phyloP scores from a whole-genome alignment of 768 basidiomycete genomes.

The Mycena kentingensis region DNA sequence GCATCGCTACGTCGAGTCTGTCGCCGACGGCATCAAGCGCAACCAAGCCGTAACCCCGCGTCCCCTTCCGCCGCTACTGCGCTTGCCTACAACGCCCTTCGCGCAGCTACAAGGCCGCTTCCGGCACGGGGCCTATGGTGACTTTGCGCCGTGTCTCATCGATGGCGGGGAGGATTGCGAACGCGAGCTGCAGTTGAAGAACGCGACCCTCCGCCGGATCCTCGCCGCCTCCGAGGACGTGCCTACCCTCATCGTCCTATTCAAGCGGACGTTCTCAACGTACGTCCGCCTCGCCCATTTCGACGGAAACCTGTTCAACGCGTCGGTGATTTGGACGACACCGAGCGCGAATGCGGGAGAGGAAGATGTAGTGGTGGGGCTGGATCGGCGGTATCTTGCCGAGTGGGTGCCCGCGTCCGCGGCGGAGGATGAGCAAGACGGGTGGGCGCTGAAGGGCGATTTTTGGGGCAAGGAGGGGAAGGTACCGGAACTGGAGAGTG shows the following conservation, averaged over 20 bases:
- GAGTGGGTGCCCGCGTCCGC: slow-evolving; percentile 36
- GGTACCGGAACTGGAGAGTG: slow-evolving; percentile 31
- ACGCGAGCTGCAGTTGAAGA: slow-evolving; percentile 28
- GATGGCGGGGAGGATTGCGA: neutral
- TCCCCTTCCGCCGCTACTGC: slow-evolving; percentile 20
- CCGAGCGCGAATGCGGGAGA: slow-evolving; percentile 29
- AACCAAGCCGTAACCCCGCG: slow-evolving; percentile 28
- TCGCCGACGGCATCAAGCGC: slow-evolving; percentile 24
- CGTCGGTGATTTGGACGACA: slow-evolving; percentile 34
- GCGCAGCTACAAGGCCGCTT: slow-evolving; percentile 31
- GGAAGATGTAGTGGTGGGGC: slow-evolving; percentile 35
- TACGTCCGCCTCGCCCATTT: slow-evolving; percentile 42
- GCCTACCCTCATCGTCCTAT: slow-evolving; percentile 39
- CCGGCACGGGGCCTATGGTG: slow-evolving; percentile 39
- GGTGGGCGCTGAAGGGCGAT: slow-evolving; percentile 40
- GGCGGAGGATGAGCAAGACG: slow-evolving; percentile 28
- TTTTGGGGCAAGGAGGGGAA: slow-evolving; percentile 46
- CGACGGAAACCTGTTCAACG: slow-evolving; percentile 41
- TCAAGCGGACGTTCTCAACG: slow-evolving; percentile 37
- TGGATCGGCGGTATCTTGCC: slow-evolving; percentile 39
- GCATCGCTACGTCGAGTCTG: slow-evolving; percentile 32
- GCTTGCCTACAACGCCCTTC: slow-evolving; percentile 27
- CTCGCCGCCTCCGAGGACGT: slow-evolving; percentile 20
- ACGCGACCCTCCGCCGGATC: slow-evolving; percentile 33
- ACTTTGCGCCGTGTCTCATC: slow-evolving; percentile 37